Evolutionary conservation across 352 stramenopile genomes (phyloP).

Genomic region (Globisporangium solare): DNA sequence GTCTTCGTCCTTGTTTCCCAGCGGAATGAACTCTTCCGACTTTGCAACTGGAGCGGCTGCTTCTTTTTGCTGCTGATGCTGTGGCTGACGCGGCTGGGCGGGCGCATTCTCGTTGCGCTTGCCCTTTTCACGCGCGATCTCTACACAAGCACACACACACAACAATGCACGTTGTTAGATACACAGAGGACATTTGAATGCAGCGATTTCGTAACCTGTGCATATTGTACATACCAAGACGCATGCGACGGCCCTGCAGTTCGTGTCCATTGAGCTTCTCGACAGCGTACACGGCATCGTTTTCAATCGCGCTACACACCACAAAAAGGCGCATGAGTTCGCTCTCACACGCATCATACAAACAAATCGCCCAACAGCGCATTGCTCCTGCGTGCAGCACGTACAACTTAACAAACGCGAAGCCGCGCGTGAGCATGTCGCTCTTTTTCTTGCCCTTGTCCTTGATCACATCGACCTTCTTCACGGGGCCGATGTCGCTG

Average conservation of each 20-base stretch:
- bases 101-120: slow-evolving; percentile 25
- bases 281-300: slow-evolving; percentile 61
- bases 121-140: slow-evolving; percentile 73
- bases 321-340: neutral
- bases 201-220: neutral
- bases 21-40: slow-evolving; percentile 13
- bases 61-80: slow-evolving; percentile 10
- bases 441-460: slow-evolving; percentile 83
- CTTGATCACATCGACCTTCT: slow-evolving; percentile 88
- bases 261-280: slow-evolving; percentile 74
- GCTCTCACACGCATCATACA: neutral
- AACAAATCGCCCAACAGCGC: neutral
- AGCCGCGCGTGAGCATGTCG: slow-evolving; percentile 77
- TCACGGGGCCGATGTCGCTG: slow-evolving; percentile 73
- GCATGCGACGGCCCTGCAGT: slow-evolving; percentile 76
- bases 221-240: slow-evolving; percentile 45
- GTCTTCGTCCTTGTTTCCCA: slow-evolving; percentile 12
- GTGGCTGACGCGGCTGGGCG: neutral
- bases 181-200: neutral
- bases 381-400: slow-evolving; percentile 11
- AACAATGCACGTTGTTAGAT: slow-evolving; percentile 1
- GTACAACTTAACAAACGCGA: slow-evolving; percentile 86
- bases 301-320: slow-evolving; percentile 54
- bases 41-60: neutral
- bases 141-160: slow-evolving; percentile 17